Evolutionary conservation across 2,329 filamentous ascomycete species (phyloP).

Genomic region (Talaromyces sp.): DNA sequence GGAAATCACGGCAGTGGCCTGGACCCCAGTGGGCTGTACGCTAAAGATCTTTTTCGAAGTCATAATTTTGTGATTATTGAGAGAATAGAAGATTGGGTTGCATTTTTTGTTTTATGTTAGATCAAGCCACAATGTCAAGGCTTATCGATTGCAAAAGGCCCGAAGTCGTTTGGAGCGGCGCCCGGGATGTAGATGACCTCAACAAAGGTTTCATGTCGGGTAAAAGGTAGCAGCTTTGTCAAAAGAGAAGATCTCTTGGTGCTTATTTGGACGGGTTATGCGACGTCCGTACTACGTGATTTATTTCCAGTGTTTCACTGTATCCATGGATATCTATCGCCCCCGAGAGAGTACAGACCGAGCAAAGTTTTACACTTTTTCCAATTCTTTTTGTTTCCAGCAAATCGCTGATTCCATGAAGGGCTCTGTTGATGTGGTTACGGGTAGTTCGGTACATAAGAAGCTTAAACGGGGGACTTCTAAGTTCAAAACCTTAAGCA

Average conservation of each 20-base stretch:
- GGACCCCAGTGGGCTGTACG: neutral
- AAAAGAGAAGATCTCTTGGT: too few relatives aligned
- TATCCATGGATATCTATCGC: too few relatives aligned
- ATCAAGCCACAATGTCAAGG: neutral
- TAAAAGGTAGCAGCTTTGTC: too few relatives aligned
- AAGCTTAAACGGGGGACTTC: neutral
- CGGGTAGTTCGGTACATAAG: neutral
- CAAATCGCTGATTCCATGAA: neutral
- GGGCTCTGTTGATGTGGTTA: neutral
- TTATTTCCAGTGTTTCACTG: too few relatives aligned
- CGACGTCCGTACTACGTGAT: too few relatives aligned
- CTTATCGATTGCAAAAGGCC: neutral
- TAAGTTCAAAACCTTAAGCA: neutral
- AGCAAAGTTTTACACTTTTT: too few relatives aligned
- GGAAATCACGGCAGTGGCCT: neutral
- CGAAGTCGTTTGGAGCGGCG: neutral
- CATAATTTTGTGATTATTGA: neutral
- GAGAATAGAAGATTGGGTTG: neutral
- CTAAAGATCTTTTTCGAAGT: neutral
- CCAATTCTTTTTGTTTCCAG: neutral
- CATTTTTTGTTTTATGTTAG: neutral
- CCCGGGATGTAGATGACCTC: neutral
- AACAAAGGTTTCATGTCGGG: neutral
- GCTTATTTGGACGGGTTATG: too few relatives aligned
- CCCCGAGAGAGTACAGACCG: too few relatives aligned